Base-by-base conservation (phyloP, 2,329 filamentous ascomycete genomes). In the Penicillium sp. region DNA sequence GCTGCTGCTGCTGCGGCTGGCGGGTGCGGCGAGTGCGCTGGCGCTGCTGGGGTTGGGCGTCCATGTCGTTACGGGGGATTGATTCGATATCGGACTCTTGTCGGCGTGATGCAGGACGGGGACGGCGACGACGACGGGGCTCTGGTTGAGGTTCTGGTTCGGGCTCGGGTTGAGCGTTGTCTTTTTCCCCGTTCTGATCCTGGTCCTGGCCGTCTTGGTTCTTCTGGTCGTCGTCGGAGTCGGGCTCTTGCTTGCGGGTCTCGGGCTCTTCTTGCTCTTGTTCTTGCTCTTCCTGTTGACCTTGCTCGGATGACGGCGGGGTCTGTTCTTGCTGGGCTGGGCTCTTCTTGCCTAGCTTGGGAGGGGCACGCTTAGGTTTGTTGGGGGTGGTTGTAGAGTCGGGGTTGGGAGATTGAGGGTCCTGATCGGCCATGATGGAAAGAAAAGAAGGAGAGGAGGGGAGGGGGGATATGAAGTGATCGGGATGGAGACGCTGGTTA, bases 21-120 rank as follows among this genome's bases (percentile, higher is more conserved):
- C 72, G 68, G 53, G 79, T 75, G 49, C 76, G 69, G 55, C 79
- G 77, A 49, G 76, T 75, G 46, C 78, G 76, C 26, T 64, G 63
- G 41, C 77, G 77, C 30, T 55, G 56, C 45, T 74, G 74, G 27
- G 68, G 57, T 42, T 49, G 59, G 19, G 68, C 65, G 42, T 75
- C 77, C 41, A 76, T 71, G 48, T 79, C 75, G 54, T 71, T 74
- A 53, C 76, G 73, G 4, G 74, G 64, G 47, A 77, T 65, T 32
- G 73, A 75, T 54, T 81, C 78, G 19, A 70, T 70, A 53, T 79
- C 78, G 48, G 58, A 62, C 40, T 64, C 60, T 50, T 61, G 58
- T 29, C 49, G 50, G 42, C 41, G 43, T 4, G 42, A 50, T 5
- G 33, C 27, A n/a, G 47, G 53, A 11, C 47, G 50, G 7, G 47